Percentiles rank a stretch among this genome's conserved stretches.
Evolutionary conservation across 768 basidiomycete genomes (phyloP).

Genomic region (Leccinellum albellum): DNA sequence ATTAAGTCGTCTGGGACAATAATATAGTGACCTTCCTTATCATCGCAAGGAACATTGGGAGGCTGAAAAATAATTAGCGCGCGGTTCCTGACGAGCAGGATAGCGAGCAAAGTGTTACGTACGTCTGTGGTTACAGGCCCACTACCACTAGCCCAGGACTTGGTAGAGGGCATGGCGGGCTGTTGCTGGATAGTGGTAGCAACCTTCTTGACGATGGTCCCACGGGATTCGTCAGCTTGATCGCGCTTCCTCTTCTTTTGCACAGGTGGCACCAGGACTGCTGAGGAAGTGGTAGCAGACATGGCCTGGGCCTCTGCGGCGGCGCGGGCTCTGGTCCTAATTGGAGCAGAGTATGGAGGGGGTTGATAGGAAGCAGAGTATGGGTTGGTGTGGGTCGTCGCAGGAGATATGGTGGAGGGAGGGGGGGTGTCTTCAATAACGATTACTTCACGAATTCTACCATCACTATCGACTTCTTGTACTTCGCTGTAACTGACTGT

Average conservation of each 20-base stretch:
- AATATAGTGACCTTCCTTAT: constrained; percentile 99
- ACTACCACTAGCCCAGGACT: constrained; percentile 67
- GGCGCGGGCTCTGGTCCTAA: constrained; percentile 80
- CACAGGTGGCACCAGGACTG: constrained; percentile 61
- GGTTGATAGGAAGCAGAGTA: constrained; percentile 82
- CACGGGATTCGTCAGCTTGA: constrained; percentile 67
- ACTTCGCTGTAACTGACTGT: constrained; percentile 86
- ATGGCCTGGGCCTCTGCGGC: constrained; percentile 82
- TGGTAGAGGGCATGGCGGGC: constrained; percentile 46
- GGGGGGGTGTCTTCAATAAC: constrained; percentile 92
- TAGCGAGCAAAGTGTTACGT: constrained; percentile 31
- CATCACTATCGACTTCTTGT: constrained; percentile 78
- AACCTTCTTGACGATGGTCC: constrained; percentile 61
- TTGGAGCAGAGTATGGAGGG: constrained; percentile 68
- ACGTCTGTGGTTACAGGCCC: constrained; percentile 67
- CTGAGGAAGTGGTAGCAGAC: constrained; percentile 62
- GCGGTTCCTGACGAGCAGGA: constrained; percentile 23
- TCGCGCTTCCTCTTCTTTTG: constrained; percentile 86
- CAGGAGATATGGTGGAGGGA: constrained; percentile 68
- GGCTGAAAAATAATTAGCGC: constrained; percentile 40
- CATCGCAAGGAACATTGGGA: constrained; percentile 81
- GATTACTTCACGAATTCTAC: constrained; percentile 79
- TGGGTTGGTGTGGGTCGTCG: constrained; percentile 63
- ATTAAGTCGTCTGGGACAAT: constrained; percentile 90
- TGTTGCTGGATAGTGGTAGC: constrained; percentile 48